phyloP scores from a whole-genome alignment of 768 basidiomycete genomes.

The Macrolepiota fuliginosa region DNA sequence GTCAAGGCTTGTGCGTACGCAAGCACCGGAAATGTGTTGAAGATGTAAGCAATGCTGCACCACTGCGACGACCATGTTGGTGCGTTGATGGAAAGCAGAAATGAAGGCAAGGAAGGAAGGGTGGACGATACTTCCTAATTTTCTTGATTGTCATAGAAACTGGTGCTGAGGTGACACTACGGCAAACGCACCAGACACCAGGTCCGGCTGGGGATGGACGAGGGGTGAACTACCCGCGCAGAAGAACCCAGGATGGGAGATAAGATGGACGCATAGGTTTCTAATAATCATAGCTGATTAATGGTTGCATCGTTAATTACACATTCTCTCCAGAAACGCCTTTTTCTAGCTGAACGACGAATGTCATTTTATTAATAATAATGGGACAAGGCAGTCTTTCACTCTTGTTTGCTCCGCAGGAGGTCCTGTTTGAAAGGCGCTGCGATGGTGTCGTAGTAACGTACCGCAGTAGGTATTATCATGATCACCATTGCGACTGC shows the following conservation, averaged over 20 bases:
- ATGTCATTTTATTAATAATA: no score
- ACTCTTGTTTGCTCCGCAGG: constrained; percentile 1
- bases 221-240: constrained; percentile 88
- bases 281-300: not conserved
- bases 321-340: no score
- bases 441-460: constrained; percentile 1
- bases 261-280: constrained; percentile 57
- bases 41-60: constrained; percentile 89
- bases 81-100: constrained; percentile 35
- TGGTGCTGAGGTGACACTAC: constrained; percentile 95
- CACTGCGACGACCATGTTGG: constrained; percentile 91
- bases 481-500: constrained; percentile 12
- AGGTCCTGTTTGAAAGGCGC: not conserved
- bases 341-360: no score
- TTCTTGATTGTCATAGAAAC: constrained; percentile 96
- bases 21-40: constrained; percentile 92
- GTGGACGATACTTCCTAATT: constrained; percentile 88
- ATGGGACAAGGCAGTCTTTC: not conserved
- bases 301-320: no score
- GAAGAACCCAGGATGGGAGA: constrained; percentile 92
- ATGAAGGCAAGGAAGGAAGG: constrained; percentile 52
- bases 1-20: constrained; percentile 95
- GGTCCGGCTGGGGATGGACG: constrained; percentile 89
- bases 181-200: constrained; percentile 97
- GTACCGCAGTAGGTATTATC: not conserved